Evolutionary conservation across 805 yeast genomes (phyloP), one percentile per base, ranked within the genome.

Genomic region (Kazachstania bromeliacearum): DNA sequence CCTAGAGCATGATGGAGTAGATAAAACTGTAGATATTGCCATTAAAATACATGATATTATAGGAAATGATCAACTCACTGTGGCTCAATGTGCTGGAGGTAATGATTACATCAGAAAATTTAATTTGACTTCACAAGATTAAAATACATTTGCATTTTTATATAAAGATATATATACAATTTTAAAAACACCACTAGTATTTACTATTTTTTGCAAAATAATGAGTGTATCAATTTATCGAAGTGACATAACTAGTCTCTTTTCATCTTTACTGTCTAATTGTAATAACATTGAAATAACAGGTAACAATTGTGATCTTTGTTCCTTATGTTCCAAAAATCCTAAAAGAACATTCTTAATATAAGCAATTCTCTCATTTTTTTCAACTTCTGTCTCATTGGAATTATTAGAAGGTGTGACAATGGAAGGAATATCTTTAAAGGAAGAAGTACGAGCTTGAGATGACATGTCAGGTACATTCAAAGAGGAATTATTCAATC

Each of bases 311-410:
- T 79, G 85, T 20, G 69, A 75, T 40, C 97, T 69, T 59, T 88
- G 96, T n/a, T 89, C 98, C 51, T 73, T 82, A 53, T 84, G 95
- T 51, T 88, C 96, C 37, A 92, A 60, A 55, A 82, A 92, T 2
- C 96, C 96, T 2, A 89, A 63, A n/a, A 89, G 59, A 2, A 89
- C 96, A 53, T 92, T 92, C 56, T 83, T 84, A 35, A 87, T 68
- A 54, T 89, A 89, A 9, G 94, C 84, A 15, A 79, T 67, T 47
- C 75, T 80, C 18, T 57, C 62, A 31, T 60, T 64, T 23, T 48
- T 38, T n/a, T 55, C 60, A 10, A 48, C 40, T 20, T 44, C 46
- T 3, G 46, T 15, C 6, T 28, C 42, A 4, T 21, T 19, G 4
- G 13, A 7, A n/a, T 22, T 16, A 7, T 14, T 23, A 3, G 20